Percentiles rank a stretch among this genome's conserved stretches.
Conservation (phyloP, 2,329 filamentous ascomycete species). For the Teratosphaeriaceae sp. region DNA sequence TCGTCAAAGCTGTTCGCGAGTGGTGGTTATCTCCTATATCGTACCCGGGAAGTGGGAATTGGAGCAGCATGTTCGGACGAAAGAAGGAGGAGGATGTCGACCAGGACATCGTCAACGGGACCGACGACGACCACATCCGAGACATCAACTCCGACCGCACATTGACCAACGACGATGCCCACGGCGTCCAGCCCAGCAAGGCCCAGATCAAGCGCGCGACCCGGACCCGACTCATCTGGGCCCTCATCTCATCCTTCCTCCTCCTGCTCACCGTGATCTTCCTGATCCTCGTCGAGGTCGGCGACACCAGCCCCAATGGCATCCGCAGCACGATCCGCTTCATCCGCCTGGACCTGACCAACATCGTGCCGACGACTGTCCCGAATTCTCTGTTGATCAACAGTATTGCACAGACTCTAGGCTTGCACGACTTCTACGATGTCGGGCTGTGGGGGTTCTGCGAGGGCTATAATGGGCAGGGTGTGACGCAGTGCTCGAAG, state of each 20-base stretch:
- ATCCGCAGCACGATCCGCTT: constrained; percentile 71
- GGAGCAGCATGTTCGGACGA: constrained; percentile 26
- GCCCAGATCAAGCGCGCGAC: constrained; percentile 43
- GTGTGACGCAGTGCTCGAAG: constrained; percentile 68
- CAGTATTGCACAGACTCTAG: constrained; percentile 76
- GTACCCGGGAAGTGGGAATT: neutral
- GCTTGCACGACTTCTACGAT: constrained; percentile 90
- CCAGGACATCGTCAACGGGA: neutral
- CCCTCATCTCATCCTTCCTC: constrained; percentile 58
- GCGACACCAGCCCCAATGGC: constrained; percentile 57
- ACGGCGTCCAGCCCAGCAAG: constrained; percentile 23
- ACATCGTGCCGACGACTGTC: constrained; percentile 69
- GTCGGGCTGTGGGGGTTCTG: constrained; percentile 91
- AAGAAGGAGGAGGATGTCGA: constrained; percentile 15
- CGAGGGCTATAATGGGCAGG: constrained; percentile 70
- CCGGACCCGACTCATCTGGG: constrained; percentile 52
- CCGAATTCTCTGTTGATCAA: constrained; percentile 73
- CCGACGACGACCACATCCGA: constrained; percentile 2
- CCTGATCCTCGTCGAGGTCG: constrained; percentile 72
- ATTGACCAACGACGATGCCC: constrained; percentile 1
- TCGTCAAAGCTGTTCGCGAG: too few relatives aligned
- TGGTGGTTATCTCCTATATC: too few relatives aligned
- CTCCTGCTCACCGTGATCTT: constrained; percentile 73
- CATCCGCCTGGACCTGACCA: constrained; percentile 72
- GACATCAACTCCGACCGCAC: constrained; percentile 14